These are phyloP conservation scores for Purpureocillium lavendulum DNA, from an alignment of 2,329 filamentous ascomycete species.

Conservation along the genomic window DNA sequence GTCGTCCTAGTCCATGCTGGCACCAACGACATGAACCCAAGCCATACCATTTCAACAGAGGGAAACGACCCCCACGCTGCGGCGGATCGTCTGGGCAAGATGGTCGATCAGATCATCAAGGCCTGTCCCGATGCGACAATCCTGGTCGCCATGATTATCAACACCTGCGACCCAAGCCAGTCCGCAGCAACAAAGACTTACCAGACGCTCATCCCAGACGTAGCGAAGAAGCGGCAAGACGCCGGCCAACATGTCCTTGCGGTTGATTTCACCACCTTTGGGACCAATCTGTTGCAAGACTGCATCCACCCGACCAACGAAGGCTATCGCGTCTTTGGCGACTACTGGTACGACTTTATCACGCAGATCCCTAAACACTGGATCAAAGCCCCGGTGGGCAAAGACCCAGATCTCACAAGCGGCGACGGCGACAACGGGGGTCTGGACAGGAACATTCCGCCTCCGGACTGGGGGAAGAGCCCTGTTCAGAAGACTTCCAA, in stretches of 20 bases:
- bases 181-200: not conserved
- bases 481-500: not conserved
- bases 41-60: not conserved
- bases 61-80: not conserved
- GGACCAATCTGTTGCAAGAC: not conserved
- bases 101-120: not conserved
- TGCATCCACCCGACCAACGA: not conserved
- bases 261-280: not conserved
- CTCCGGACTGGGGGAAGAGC: not conserved
- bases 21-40: conserved; percentile 1
- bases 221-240: not conserved
- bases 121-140: not conserved
- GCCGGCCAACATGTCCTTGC: not conserved
- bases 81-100: not conserved
- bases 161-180: not conserved
- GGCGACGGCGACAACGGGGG: not conserved
- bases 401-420: not conserved
- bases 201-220: not conserved
- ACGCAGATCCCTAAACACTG: not conserved
- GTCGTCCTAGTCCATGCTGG: not conserved
- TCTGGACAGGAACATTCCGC: not conserved
- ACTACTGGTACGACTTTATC: conserved; percentile 1
- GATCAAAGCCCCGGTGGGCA: not conserved
- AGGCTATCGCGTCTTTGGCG: not conserved
- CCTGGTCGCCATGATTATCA: not conserved